These are phyloP conservation scores for Hygrophoropsis aurantiaca DNA, from an alignment of 768 basidiomycete species.

Conservation along the genomic window DNA sequence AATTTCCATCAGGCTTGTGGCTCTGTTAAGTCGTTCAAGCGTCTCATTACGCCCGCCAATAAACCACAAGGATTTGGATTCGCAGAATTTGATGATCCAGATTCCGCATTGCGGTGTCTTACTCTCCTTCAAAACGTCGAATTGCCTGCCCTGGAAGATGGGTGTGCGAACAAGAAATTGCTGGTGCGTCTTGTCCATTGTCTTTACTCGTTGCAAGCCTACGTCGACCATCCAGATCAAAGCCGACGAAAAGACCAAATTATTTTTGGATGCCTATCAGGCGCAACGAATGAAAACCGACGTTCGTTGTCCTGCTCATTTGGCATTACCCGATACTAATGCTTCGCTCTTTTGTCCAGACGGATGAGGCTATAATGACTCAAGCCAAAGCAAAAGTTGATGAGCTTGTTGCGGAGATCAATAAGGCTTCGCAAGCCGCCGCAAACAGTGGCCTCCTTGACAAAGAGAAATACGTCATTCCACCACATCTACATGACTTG, in stretches of 20 bases:
- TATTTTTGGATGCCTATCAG: slow-evolving; percentile 84
- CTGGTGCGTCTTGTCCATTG: slow-evolving; percentile 53
- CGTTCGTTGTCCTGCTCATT: too few relatives aligned
- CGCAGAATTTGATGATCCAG: slow-evolving; percentile 92
- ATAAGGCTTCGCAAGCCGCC: slow-evolving; percentile 69
- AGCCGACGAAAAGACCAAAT: slow-evolving; percentile 92
- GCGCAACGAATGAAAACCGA: slow-evolving; percentile 78
- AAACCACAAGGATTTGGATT: slow-evolving; percentile 98
- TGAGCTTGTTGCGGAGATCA: slow-evolving; percentile 68
- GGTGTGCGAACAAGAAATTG: slow-evolving; percentile 61
- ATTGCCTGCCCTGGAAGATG: slow-evolving; percentile 61
- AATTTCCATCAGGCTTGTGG: slow-evolving; percentile 73
- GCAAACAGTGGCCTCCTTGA: slow-evolving; percentile 73
- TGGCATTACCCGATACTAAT: too few relatives aligned
- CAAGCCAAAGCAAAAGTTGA: slow-evolving; percentile 66
- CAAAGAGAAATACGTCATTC: slow-evolving; percentile 87
- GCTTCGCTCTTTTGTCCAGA: slow-evolving; percentile 38
- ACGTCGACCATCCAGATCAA: slow-evolving; percentile 68
- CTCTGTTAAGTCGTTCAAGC: slow-evolving; percentile 84
- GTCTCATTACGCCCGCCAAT: slow-evolving; percentile 88
- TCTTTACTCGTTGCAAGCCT: slow-evolving; percentile 30
- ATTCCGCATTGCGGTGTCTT: slow-evolving; percentile 80
- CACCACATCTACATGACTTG: slow-evolving; percentile 95
- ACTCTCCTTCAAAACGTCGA: slow-evolving; percentile 62
- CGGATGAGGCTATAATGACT: slow-evolving; percentile 64